Evolutionary conservation across 179 eudicot species (phyloP).

Genomic region (Spergularia azorica): DNA sequence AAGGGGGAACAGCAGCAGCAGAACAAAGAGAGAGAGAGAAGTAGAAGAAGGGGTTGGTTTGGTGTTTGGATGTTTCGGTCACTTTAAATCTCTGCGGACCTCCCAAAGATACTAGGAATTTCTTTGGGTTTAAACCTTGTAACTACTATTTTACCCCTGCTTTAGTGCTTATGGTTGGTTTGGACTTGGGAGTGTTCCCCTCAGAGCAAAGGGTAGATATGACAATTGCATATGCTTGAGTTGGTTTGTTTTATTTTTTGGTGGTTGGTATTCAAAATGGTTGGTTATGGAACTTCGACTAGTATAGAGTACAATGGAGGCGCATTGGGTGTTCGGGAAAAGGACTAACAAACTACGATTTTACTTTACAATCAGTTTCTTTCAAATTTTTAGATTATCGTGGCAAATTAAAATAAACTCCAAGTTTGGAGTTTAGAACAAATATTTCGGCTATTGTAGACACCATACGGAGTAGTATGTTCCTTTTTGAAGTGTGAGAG

Average conservation of each 20-base stretch:
- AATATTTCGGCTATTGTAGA: too few species aligned
- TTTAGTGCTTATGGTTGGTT: background rate
- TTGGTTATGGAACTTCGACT: background rate
- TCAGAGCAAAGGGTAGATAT: background rate
- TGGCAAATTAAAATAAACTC: too few species aligned
- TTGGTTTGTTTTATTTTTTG: too few species aligned
- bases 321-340: too few species aligned
- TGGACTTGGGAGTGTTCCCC: background rate
- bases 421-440: too few species aligned
- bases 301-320: background rate
- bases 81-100: constrained; percentile 4
- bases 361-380: too few species aligned
- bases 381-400: too few species aligned
- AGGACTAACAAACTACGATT: too few species aligned
- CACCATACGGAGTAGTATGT: too few species aligned
- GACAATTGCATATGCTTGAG: background rate
- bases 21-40: constrained; percentile 5
- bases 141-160: background rate
- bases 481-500: too few species aligned
- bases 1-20: background rate
- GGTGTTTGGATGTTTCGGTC: background rate
- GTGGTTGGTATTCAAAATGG: background rate
- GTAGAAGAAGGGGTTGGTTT: background rate
- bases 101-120: background rate
- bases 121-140: background rate